Conservation (phyloP, 306 rosid species). For the Carpinus viminea region DNA sequence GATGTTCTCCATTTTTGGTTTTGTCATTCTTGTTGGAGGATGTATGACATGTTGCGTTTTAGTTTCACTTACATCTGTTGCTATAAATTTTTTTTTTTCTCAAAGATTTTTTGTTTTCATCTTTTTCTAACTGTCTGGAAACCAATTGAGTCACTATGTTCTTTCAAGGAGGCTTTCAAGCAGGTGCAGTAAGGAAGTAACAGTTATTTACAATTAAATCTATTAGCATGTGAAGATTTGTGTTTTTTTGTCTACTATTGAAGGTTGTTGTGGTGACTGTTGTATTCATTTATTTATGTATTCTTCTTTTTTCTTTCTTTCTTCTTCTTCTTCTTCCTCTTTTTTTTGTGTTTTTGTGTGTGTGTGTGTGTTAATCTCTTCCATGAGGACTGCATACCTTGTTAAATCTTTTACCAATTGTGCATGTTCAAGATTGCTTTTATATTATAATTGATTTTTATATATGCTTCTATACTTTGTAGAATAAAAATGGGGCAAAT, state of each 20-base stretch:
- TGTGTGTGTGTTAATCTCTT: neutral
- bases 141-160: too few species aligned
- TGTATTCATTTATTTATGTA: too few species aligned
- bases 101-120: neutral
- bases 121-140: neutral
- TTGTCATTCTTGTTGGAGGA: neutral
- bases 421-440: constrained; percentile 1
- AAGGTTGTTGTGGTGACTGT: neutral
- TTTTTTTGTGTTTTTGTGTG: too few species aligned
- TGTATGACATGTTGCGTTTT: neutral
- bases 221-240: neutral
- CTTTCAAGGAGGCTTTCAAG: too few species aligned
- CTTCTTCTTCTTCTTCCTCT: too few species aligned
- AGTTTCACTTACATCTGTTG: neutral
- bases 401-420: neutral
- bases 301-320: too few species aligned
- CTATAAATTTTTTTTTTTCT: neutral
- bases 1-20: neutral
- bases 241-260: neutral
- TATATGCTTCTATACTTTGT: neutral
- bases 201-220: neutral
- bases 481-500: constrained; percentile 49
- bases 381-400: neutral
- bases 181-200: too few species aligned
- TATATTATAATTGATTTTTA: neutral